These are phyloP conservation scores for Heliosperma pusillum DNA, from an alignment of 148 eudicot species.

Conservation along the genomic window DNA sequence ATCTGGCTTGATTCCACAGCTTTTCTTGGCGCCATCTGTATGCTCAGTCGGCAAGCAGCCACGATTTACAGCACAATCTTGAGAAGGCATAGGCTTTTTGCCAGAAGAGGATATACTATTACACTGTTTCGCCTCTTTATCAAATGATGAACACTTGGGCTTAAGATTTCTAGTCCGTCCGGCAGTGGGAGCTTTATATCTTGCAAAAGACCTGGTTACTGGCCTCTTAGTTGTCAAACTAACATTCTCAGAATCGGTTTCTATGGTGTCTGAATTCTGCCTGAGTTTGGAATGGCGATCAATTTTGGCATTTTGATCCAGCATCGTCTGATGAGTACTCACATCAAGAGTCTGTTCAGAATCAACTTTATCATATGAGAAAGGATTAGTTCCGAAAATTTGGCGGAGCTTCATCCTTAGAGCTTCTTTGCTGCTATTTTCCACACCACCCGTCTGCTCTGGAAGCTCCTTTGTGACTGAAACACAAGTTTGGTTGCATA, in stretches of 20 bases:
- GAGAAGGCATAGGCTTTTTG: conserved; percentile 34
- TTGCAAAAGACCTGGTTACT: conserved; percentile 51
- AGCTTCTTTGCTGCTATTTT: conserved; percentile 37
- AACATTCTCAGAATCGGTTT: conserved; percentile 66
- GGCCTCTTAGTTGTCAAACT: conserved; percentile 39
- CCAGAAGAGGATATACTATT: conserved; percentile 38
- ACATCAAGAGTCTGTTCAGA: conserved; percentile 29
- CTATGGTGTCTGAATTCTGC: conserved; percentile 70
- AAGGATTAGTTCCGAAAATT: conserved; percentile 49
- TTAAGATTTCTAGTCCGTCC: conserved; percentile 23
- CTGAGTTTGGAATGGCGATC: conserved; percentile 32
- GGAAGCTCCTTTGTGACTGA: conserved; percentile 29
- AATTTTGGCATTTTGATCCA: conserved; percentile 22
- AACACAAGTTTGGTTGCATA: not conserved
- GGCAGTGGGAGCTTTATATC: conserved; percentile 42
- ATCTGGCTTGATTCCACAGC: conserved; percentile 31
- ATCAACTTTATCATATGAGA: conserved; percentile 34
- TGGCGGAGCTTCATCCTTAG: conserved; percentile 76
- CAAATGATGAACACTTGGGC: conserved; percentile 25
- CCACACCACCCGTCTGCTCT: conserved; percentile 35
- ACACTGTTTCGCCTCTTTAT: conserved; percentile 29
- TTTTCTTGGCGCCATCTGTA: conserved; percentile 36
- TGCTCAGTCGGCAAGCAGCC: conserved; percentile 25
- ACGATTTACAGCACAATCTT: conserved; percentile 28
- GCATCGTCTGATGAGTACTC: conserved; percentile 33